Evolutionary conservation across 2,329 filamentous ascomycete genomes (phyloP), one percentile per base, ranked within the genome.

Genomic region (Lachnellula subtilissima): DNA sequence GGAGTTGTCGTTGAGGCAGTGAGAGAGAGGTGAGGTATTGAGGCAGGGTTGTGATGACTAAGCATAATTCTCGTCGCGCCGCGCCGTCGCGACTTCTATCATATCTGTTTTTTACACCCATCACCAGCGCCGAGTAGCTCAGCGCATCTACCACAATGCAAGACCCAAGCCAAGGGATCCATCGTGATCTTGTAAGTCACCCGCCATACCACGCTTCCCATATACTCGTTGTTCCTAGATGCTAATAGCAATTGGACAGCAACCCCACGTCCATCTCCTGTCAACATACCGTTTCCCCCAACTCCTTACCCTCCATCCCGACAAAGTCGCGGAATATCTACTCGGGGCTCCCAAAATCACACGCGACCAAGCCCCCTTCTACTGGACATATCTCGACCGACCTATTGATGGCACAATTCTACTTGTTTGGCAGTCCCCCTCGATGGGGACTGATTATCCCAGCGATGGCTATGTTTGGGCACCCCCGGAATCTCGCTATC

Each of bases 391-490:
- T 71, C 83, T 97, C 55, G 85, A 94, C 65, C 82, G 85, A 52
- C 93, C 93, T 11, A 80, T 80, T 52, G 90, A 96, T 72, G 91
- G 91, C 54, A 87, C 86, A 8, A 82, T 96, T 46, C 83, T 94
- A 69, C 78, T 97, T 61, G 88, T 88, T 52, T 97, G 93, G 93
- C 91, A 97, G 71, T 88, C 93, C 2, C 77, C 88, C 52, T 86
- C 86, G 56, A 73, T 89, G 54, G 84, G 83, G 4, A 85, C 82
- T 1, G 87, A 85, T 65, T 96, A 92, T 69, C 86, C 93, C 8
- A 96, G 88, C 37, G 93, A 99, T 75, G 94, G 94, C 48, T 95
- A 92, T 71, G 79, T 97, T 17, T 99, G 92, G 92, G 86, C 86
- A 15, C 88, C 91, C 64, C 82, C 84, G 5, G 93, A 99, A 74